These are phyloP conservation scores for Rubus parviflorus DNA, from an alignment of 306 rosid genomes.

Conservation along the genomic window DNA sequence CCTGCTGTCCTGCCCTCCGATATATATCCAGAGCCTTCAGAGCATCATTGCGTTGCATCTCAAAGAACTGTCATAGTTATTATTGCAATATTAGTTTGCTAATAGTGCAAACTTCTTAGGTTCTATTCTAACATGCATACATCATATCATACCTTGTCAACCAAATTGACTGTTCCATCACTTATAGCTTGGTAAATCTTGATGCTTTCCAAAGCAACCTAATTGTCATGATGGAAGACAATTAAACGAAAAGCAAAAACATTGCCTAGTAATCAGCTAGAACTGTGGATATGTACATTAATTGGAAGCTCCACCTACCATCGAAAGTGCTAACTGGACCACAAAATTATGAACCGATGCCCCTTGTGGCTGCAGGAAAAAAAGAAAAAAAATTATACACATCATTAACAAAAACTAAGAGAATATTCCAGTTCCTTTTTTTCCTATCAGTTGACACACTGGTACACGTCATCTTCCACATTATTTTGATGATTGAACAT, in stretches of 20 bases:
- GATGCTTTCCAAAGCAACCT: conserved; percentile 94
- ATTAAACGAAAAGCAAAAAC: conserved; percentile 23
- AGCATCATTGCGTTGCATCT: conserved; percentile 93
- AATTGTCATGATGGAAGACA: conserved; percentile 26
- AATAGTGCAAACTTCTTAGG: conserved; percentile 24
- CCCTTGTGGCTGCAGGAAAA: conserved; percentile 82
- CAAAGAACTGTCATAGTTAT: conserved; percentile 73
- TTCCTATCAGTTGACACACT: background rate
- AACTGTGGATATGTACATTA: conserved; percentile 13
- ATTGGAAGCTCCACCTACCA: conserved; percentile 57
- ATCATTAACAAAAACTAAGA: background rate
- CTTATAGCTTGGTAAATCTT: conserved; percentile 96
- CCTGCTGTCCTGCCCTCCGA: conserved; percentile 95
- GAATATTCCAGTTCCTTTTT: background rate
- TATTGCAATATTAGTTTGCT: conserved; percentile 29
- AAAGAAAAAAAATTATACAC: background rate
- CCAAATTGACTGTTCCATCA: conserved; percentile 93
- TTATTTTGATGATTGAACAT: conserved; percentile 9
- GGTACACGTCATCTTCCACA: conserved; percentile 4
- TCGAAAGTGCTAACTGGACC: conserved; percentile 80
- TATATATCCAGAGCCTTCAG: conserved; percentile 87
- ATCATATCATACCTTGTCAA: conserved; percentile 78
- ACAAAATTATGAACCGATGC: conserved; percentile 87
- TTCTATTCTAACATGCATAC: conserved; percentile 25
- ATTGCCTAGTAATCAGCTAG: conserved; percentile 6